Base-by-base conservation (phyloP, 768 basidiomycete genomes). In the Phaeolepiota aurea region DNA sequence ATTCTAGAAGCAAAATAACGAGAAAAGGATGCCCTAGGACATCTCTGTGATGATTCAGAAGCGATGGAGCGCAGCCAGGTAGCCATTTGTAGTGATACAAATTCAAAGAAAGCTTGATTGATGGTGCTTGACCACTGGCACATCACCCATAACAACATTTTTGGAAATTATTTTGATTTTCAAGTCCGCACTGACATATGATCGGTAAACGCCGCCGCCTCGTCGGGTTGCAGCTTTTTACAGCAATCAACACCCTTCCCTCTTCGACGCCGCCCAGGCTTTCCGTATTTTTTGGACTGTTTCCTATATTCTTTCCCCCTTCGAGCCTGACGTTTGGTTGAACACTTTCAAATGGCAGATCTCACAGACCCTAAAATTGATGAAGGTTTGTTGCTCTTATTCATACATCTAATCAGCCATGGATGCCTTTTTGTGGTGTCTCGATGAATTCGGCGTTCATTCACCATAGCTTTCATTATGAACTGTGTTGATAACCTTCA, bases 331-430 rank as follows among this genome's bases (percentile, higher is more conserved):
- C 38, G 25, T n/a, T n/a, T 7, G 25, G 25, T 28, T 28, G n/a
- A 28, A n/a, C 25, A n/a, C 25, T 40, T 44, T 42, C 48, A n/a
- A n/a, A 87, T 87, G 88, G 89, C 88, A 48, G 86, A 91, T 72
- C 63, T 87, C 46, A 75, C 77, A 44, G 80, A 87, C 63, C 66
- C 77, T 34, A 69, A 69, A 47, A 91, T 93, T 54, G 63, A 65
- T 44, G 71, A 84, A 69, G 88, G 88, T 88, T 42, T 48, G 71
- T 42, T 18, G 13, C 32, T 18, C 28, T 34, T 30, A 14, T n/a
- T 35, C 33, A 5, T 31, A 31, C 14, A 9, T 14, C 14, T 9
- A 31, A 31, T 31, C 28, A 35, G 12, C 12, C 7, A 15, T 35
- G n/a, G 12, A 10, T 10, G 9, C 28, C 33, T 9, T 14, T 15